Evolutionary conservation across 345 rosid species (phyloP), one percentile per base, ranked within the genome.

Genomic region (Euphorbia lathyris): DNA sequence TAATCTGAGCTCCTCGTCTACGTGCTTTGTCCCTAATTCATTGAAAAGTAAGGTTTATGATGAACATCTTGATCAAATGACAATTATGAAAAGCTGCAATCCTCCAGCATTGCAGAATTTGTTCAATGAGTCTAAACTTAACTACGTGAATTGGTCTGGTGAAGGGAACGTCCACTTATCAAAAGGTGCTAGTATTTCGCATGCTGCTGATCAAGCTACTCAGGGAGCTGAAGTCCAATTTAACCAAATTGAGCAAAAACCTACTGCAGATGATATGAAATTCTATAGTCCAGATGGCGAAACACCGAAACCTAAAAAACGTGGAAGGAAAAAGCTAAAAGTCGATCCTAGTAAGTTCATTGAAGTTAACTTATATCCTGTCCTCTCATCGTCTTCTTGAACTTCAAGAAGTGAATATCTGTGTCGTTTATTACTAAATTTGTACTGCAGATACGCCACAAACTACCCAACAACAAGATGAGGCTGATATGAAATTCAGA

Each of bases 271-370:
- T 71, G 76, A 68, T 62, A 72, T 70, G 59, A 76, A 61, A 82
- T 61, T 76, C 50, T 61, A 50, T 55, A 67, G 34, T 65, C 67
- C 77, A 74, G 87, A 71, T 74, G 86, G 77, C 60, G 88, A 82
- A 58, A 57, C 62, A 17, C 85, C 74, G 13, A 77, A 74, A 77
- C 68, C 78, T 60, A 86, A 92, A 72, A 86, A 88, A 74, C 76
- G 80, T 29, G 93, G 92, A 66, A 84, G 89, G 78, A 90, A 86
- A 83, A 91, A 80, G 83, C 79, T 63, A 74, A 90, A 85, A 60
- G 40, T 76, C 30, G 96, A 83, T 79, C 85, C 94, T 57, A 77
- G 97, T 92, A 84, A 85, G 86, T 74, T 68, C 64, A 67, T 68
- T 70, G 61, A 53, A 40, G 30, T 62, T n/a, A n/a, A n/a, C n/a